Evolutionary conservation across 2,329 filamentous ascomycete genomes (phyloP), one percentile per base, ranked within the genome.

Genomic region (Ophiostoma piceae): DNA sequence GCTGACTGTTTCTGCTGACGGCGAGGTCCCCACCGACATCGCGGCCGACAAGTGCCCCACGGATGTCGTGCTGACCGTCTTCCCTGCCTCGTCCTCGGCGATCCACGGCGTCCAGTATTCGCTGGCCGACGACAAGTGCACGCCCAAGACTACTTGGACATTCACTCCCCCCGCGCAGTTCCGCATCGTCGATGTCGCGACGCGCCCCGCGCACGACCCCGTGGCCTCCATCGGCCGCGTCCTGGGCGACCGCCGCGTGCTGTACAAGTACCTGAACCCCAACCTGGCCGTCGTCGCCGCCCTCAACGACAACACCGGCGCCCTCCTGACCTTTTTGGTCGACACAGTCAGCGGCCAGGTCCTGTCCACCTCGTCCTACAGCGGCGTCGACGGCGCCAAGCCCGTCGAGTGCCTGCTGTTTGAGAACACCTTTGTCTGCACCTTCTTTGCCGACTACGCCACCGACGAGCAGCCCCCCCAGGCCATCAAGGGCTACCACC

Each of bases 241-340:
- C 1, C 86, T 99, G 29, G 94, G 93, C 35, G 91, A 99, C 76
- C 88, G 95, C 62, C 89, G 89, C n/a, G 95, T 99, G 66, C 86
- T 94, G 73, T 99, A 99, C 87, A 99, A 99, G 81, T 98, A 98
- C 77, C 82, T 99, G 57, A 97, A 96, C 80, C 88, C 92, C 0
- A 97, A 96, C 79, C 85, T 92, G 7, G 83, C 93, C 2, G 84
- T 98, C 0, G 83, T 97, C 65, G 91, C 91, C 1, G 84, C 91
- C 1, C 80, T 88, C 2, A 84, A 90, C 43, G 84, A 89, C 29
- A 80, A 82, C 12, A 76, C 83, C 2, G 84, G 82, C 3, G 84
- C 84, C 0, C 87, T 92, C 8, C 89, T 88, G 0, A 84, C 96
- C 73, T 93, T 94, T 76, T 83, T 98, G 12, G 78, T 99, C 16